Conservation (phyloP, 352 stramenopile species). For the Globisporangium apiculatum region DNA sequence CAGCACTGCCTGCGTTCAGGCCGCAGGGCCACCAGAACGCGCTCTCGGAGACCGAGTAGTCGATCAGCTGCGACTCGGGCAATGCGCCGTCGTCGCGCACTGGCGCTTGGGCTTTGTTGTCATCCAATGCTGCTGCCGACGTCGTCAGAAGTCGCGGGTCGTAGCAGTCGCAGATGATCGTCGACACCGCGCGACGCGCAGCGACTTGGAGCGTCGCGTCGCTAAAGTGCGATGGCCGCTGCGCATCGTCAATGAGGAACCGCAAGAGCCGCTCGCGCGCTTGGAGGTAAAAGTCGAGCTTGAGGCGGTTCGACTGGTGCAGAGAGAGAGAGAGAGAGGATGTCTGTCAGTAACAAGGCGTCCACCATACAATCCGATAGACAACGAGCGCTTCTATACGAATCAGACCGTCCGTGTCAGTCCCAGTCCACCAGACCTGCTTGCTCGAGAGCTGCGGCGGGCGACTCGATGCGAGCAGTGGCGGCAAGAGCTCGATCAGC, state of each 20-base stretch:
- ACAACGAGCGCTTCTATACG: too few relatives aligned
- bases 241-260: slow-evolving; percentile 48
- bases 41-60: slow-evolving; percentile 69
- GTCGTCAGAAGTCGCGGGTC: slow-evolving; percentile 36
- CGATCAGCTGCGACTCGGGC: slow-evolving; percentile 59
- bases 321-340: slow-evolving; percentile 4
- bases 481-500: slow-evolving; percentile 65
- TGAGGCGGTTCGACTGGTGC: slow-evolving; percentile 29
- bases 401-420: too few relatives aligned
- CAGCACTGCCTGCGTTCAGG: slow-evolving; percentile 2
- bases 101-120: slow-evolving; percentile 14
- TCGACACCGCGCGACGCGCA: slow-evolving; percentile 49
- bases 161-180: slow-evolving; percentile 74
- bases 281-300: slow-evolving; percentile 57
- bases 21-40: slow-evolving; percentile 80
- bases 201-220: slow-evolving; percentile 41
- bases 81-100: slow-evolving; percentile 53
- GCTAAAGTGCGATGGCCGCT: slow-evolving; percentile 42
- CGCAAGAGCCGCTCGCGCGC: slow-evolving; percentile 40
- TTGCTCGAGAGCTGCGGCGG: slow-evolving; percentile 44
- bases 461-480: slow-evolving; percentile 60
- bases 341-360: slow-evolving; percentile 1
- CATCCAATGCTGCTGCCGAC: slow-evolving; percentile 7
- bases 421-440: slow-evolving; percentile 16
- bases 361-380: too few relatives aligned